Base-by-base conservation (phyloP, 1,284 basidiomycete species). In the Fomitopsis schrenkii region DNA sequence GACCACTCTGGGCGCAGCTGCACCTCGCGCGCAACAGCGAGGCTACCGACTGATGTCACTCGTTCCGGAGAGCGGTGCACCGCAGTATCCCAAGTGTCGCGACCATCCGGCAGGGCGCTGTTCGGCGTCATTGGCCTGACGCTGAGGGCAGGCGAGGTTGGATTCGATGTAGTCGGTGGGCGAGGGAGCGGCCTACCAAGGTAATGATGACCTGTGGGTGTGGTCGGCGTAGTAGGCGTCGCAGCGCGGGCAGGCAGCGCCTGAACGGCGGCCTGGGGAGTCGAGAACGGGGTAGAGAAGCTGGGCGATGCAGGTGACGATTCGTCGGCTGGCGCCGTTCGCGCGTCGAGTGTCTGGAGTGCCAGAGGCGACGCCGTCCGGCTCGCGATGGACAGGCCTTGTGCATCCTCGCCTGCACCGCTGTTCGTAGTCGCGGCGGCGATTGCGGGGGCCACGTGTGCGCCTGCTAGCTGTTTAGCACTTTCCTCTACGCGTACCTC, bases 171-270 rank as follows among this genome's bases (percentile, higher is more conserved):
- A 3, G 45, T 30, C 42, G 75, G 75, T 2, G 69, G 66, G 12
- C 63, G 71, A 7, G 75, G 75, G 1, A 76, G 70, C 8, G 75
- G 75, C 4, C 75, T 63, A 3, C 75, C 75, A 14, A 64, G 71
- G 45, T 76, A 76, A 59, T 76, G 73, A 53, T 68, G 60, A 17
- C 60, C 62, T 33, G 63, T 57, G 17, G 66, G 67, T 14, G 71
- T 64, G 2, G 68, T 71, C 4, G 69, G 69, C 5, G 72, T 69
- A 14, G 73, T 65, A 46, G 63, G 66, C 15, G 57, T 60, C 15
- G 62, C 63, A 35, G 62, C 42, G 10, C 4, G 60, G 2, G 15
- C 22, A 38, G 61, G 28, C 38, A 57, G 33, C 9, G 38, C 44
- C 41, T 38, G 58, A 12, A 30, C 19, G 36, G 19, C 36, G 35